phyloP scores from a whole-genome alignment of 257 asterid genomes.

The Handroanthus guayacan region DNA sequence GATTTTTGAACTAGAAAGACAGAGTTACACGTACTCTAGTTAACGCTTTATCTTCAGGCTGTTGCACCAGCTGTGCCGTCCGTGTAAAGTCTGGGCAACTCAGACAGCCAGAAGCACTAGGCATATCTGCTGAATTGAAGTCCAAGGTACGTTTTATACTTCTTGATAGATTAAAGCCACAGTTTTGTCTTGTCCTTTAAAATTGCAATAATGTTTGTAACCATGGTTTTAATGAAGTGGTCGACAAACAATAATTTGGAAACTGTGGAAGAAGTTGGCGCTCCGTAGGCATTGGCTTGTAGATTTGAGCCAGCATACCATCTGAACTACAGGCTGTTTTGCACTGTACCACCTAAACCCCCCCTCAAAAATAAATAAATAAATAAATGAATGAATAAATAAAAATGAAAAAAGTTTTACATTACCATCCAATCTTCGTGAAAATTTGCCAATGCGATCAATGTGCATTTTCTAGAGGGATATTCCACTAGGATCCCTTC shows the following conservation, averaged over 20 bases:
- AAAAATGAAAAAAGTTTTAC: no score
- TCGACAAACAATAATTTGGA: neutral
- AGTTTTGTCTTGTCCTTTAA: neutral
- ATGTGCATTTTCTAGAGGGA: no score
- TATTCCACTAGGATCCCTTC: no score
- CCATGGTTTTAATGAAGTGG: neutral
- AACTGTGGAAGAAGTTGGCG: conserved; percentile 6
- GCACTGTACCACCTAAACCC: no score
- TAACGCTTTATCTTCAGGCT: conserved; percentile 59
- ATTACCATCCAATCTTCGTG: no score
- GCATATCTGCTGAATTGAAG: conserved; percentile 89
- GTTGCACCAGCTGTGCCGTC: conserved; percentile 97
- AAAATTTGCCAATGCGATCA: no score
- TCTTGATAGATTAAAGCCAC: neutral
- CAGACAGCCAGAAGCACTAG: conserved; percentile 95
- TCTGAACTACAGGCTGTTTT: no score
- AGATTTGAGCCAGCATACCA: no score
- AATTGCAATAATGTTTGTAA: neutral
- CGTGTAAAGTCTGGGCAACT: conserved; percentile 91
- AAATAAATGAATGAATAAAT: no score
- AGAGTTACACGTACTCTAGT: neutral
- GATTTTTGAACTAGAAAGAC: conserved; percentile 17
- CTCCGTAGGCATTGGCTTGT: neutral
- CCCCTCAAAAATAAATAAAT: no score
- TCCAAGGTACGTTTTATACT: conserved; percentile 52